A percentile compares a stretch with the other conserved stretches of the same genome.
Evolutionary conservation across 1,139 yeast species (phyloP).

Genomic region (Candida albicans): DNA sequence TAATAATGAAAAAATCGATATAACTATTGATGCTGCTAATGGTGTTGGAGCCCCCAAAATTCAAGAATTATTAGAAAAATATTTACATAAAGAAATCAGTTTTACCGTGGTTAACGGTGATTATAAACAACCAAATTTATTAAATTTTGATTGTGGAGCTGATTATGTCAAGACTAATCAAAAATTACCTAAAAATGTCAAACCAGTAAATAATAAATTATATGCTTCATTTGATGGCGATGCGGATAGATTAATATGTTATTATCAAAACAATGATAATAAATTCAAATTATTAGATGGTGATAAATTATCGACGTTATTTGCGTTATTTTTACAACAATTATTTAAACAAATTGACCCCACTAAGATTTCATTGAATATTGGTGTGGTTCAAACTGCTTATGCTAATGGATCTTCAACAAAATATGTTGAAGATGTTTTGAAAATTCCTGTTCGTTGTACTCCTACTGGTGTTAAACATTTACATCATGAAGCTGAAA

Average conservation of each 20-base stretch:
- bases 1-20: conserved; percentile 34
- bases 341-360: conserved; percentile 43
- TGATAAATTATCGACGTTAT: conserved; percentile 85
- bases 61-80: conserved; percentile 43
- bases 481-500: conserved; percentile 82
- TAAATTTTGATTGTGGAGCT: conserved; percentile 90
- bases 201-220: conserved; percentile 42
- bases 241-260: conserved; percentile 92
- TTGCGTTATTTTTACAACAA: conserved; percentile 66
- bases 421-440: conserved; percentile 56
- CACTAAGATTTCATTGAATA: conserved; percentile 39
- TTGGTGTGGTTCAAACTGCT: conserved; percentile 96
- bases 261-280: conserved; percentile 52
- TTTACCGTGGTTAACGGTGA: conserved; percentile 59
- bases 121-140: conserved; percentile 51
- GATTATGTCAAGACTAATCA: conserved; percentile 93
- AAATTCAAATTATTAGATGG: conserved; percentile 82
- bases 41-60: conserved; percentile 93
- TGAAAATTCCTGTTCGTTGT: conserved; percentile 79
- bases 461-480: conserved; percentile 97
- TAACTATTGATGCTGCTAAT: conserved; percentile 85
- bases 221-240: conserved; percentile 95
- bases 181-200: conserved; percentile 64
- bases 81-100: conserved; percentile 42
- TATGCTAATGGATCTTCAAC: conserved; percentile 96